Conservation (phyloP, 371 early-diverging fungal species). For the Lichtheimia corymbifera region DNA sequence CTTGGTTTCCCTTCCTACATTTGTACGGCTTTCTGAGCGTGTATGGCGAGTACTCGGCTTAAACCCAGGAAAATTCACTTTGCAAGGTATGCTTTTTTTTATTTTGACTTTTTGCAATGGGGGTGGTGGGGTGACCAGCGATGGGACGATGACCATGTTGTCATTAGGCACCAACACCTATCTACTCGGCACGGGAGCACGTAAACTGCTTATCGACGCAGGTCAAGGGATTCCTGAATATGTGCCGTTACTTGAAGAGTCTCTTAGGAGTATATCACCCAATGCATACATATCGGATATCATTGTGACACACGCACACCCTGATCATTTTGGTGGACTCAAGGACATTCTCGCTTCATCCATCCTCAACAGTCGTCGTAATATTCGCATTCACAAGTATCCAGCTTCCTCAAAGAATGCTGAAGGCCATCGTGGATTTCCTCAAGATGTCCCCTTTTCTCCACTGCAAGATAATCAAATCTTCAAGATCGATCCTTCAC, state of each 20-base stretch:
- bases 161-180: conserved; percentile 84
- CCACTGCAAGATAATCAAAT: conserved; percentile 53
- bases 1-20: conserved; percentile 26
- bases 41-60: conserved; percentile 67
- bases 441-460: conserved; percentile 22
- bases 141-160: neutral
- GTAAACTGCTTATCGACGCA: conserved; percentile 77
- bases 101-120: neutral
- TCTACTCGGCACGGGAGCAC: conserved; percentile 75
- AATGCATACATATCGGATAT: conserved; percentile 69
- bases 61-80: conserved; percentile 75
- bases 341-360: conserved; percentile 45
- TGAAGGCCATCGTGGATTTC: conserved; percentile 28
- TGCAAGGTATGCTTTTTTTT: conserved; percentile 56
- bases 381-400: conserved; percentile 38
- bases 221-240: conserved; percentile 82
- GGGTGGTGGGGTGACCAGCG: too few relatives aligned
- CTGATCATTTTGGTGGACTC: conserved; percentile 80
- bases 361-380: conserved; percentile 12
- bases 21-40: conserved; percentile 46
- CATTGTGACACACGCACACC: conserved; percentile 85
- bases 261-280: conserved; percentile 45
- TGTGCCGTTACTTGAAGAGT: conserved; percentile 44
- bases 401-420: conserved; percentile 10
- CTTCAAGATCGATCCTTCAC: conserved; percentile 55